Conservation (phyloP, 495 filamentous ascomycete genomes). For the Aspergillus bertholletiae region DNA sequence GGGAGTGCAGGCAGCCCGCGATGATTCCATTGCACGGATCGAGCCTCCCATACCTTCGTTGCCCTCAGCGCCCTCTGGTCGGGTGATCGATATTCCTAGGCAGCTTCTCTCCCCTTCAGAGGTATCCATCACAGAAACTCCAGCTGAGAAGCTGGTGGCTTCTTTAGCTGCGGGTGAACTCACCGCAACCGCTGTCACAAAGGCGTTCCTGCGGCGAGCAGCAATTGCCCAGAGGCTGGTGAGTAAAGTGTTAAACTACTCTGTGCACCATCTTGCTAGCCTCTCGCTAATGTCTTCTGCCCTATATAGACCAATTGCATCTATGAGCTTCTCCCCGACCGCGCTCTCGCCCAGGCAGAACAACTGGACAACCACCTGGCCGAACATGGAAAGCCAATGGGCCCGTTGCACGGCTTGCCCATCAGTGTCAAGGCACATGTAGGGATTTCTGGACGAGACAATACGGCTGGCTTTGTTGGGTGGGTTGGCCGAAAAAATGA, state of each 20-base stretch:
- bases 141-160: background rate
- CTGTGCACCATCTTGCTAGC: background rate
- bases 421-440: conserved; percentile 29
- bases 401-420: conserved; percentile 60
- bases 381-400: conserved; percentile 38
- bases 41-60: no score
- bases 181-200: conserved; percentile 28
- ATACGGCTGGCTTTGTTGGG: conserved; percentile 12
- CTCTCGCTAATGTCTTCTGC: no score
- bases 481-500: background rate
- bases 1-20: no score
- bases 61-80: no score
- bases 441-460: conserved; percentile 11
- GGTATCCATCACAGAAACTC: background rate
- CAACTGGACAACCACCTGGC: conserved; percentile 32
- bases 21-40: no score
- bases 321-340: conserved; percentile 53
- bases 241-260: background rate
- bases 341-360: conserved; percentile 31
- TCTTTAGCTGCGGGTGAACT: background rate
- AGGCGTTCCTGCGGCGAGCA: conserved; percentile 51
- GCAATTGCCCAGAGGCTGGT: conserved; percentile 49
- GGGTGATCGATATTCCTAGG: background rate
- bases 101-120: background rate
- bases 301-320: conserved; percentile 44